Percentiles rank a stretch among this genome's conserved stretches.
Conservation (phyloP, 73 alveolate genomes). For the Urostyla sp. region DNA sequence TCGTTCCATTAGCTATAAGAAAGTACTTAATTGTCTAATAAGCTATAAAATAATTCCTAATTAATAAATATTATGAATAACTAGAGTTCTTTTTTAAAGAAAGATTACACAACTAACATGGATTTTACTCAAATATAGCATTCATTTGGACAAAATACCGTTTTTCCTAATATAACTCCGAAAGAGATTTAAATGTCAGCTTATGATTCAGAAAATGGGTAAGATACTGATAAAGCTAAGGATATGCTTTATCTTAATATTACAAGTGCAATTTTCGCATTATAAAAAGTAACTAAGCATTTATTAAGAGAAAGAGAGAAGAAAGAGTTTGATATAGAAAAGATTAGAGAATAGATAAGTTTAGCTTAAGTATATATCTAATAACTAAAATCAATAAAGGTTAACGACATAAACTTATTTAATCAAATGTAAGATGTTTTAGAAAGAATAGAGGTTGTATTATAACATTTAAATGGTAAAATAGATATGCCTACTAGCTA, state of each 20-base stretch:
- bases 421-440: background rate
- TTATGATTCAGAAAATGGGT: too few relatives aligned
- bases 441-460: slow-evolving; percentile 13
- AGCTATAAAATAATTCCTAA: too few relatives aligned
- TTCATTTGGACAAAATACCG: too few relatives aligned
- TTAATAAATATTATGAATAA: too few relatives aligned
- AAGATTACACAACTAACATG: too few relatives aligned
- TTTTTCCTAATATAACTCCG: too few relatives aligned
- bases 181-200: too few relatives aligned
- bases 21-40: too few relatives aligned
- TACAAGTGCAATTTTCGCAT: background rate
- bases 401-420: background rate
- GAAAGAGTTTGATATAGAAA: background rate
- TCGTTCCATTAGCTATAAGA: too few relatives aligned
- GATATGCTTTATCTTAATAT: slow-evolving; percentile 7
- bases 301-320: background rate
- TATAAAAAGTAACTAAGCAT: background rate
- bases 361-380: slow-evolving; percentile 4
- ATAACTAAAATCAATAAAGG: background rate
- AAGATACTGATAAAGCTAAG: too few relatives aligned
- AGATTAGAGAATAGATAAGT: slow-evolving; percentile 10
- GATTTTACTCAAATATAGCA: too few relatives aligned
- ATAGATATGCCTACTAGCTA: background rate
- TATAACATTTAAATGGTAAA: background rate
- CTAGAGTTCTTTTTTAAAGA: too few relatives aligned